Evolutionary conservation across 2,329 filamentous ascomycete species (phyloP).

Genomic region (Trichoderma brevicompactum): DNA sequence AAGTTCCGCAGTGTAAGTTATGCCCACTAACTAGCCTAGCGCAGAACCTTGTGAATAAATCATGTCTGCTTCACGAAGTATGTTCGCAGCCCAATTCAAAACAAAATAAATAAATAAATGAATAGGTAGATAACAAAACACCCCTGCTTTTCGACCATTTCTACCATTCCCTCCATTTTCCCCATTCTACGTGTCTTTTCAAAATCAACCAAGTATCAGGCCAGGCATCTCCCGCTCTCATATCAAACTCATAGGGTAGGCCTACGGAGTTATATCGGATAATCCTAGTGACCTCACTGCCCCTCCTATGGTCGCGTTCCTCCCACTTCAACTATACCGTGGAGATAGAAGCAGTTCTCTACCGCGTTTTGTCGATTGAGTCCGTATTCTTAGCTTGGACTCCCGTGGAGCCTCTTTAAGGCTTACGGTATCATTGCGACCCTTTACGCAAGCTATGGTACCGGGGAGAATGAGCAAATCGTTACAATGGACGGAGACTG

Average conservation of each 20-base stretch:
- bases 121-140: too few relatives aligned
- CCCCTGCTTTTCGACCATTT: background rate
- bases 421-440: conserved; percentile 25
- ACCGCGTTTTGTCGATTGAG: conserved; percentile 16
- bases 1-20: too few relatives aligned
- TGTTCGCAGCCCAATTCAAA: too few relatives aligned
- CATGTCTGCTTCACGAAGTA: too few relatives aligned
- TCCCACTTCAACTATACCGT: conserved; percentile 16
- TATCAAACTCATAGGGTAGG: conserved; percentile 19
- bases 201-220: background rate
- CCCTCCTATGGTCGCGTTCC: conserved; percentile 27
- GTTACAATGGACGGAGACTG: conserved; percentile 68
- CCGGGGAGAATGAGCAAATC: conserved; percentile 44
- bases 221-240: background rate
- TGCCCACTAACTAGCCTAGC: too few relatives aligned
- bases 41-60: too few relatives aligned
- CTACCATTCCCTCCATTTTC: background rate
- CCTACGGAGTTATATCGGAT: conserved; percentile 27
- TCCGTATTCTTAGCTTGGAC: conserved; percentile 17
- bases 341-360: background rate
- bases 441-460: conserved; percentile 40
- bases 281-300: conserved; percentile 29
- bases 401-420: conserved; percentile 28
- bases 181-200: background rate
- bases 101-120: too few relatives aligned